Conservation (phyloP, 495 filamentous ascomycete species). For the Tuber microsphaerosporum region DNA sequence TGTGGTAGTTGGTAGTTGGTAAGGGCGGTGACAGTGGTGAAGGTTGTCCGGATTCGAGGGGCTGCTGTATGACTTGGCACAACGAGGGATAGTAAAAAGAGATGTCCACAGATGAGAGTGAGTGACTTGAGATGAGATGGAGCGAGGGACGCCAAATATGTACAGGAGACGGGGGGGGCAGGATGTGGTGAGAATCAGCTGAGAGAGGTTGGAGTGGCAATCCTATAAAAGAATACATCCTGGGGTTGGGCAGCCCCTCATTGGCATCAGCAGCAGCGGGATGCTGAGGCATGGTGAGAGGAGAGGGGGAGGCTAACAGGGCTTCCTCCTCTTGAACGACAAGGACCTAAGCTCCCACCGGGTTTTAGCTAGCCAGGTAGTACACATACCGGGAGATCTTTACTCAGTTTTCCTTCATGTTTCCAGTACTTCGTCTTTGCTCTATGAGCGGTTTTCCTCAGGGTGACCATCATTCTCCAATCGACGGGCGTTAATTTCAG, state of each 20-base stretch:
- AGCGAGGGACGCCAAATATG: conserved; percentile 6
- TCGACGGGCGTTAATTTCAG: conserved; percentile 1
- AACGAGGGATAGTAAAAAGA: conserved; percentile 16
- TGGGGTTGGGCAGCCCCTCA: not conserved
- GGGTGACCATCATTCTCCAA: conserved; percentile 12
- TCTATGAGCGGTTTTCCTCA: conserved; percentile 14
- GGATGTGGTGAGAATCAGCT: conserved; percentile 12
- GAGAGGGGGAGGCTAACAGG: not conserved
- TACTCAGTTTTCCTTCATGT: conserved; percentile 19
- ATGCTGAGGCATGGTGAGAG: not conserved
- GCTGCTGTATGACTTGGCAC: conserved; percentile 23
- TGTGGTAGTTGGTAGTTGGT: conserved; percentile 10
- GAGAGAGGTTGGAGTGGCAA: conserved; percentile 8
- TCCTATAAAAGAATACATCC: not conserved
- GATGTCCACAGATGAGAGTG: conserved; percentile 13
- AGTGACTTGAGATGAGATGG: conserved; percentile 24
- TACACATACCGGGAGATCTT: conserved; percentile 29
- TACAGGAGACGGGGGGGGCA: not conserved
- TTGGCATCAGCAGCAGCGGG: conserved; percentile 17
- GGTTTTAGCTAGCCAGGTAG: conserved; percentile 18
- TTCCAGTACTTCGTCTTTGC: conserved; percentile 1
- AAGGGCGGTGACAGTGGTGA: conserved; percentile 10
- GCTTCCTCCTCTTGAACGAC: conserved; percentile 11
- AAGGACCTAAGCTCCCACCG: conserved; percentile 12
- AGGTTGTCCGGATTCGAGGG: conserved; percentile 5